Evolutionary conservation across 2,329 filamentous ascomycete species (phyloP).

Genomic region (Exserohilum rostratum): DNA sequence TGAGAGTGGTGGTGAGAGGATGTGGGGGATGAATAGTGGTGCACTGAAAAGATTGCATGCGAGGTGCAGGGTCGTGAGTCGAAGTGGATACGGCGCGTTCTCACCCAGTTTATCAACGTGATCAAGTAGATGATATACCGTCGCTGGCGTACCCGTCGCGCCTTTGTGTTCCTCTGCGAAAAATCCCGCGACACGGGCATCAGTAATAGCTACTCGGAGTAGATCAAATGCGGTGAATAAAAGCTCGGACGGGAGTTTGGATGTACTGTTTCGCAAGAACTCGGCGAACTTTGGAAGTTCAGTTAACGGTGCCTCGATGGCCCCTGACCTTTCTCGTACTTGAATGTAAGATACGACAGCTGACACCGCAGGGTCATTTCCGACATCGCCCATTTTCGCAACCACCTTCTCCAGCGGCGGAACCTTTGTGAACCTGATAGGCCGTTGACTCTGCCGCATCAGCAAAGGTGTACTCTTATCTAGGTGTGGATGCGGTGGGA

Average conservation of each 20-base stretch:
- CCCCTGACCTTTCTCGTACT: slow-evolving; percentile 61
- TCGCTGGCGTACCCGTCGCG: slow-evolving; percentile 56
- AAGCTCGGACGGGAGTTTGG: slow-evolving; percentile 64
- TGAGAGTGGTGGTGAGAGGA: slow-evolving; percentile 59
- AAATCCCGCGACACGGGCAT: slow-evolving; percentile 79
- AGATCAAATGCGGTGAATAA: slow-evolving; percentile 88
- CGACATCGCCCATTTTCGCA: slow-evolving; percentile 72
- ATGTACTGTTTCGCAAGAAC: slow-evolving; percentile 64
- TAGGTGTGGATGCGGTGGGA: slow-evolving; percentile 77
- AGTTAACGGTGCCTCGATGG: slow-evolving; percentile 72
- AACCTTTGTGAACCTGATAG: slow-evolving; percentile 77
- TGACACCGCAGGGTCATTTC: slow-evolving; percentile 65
- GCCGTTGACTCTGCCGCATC: slow-evolving; percentile 65
- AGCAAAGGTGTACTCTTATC: slow-evolving; percentile 73
- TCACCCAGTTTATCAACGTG: slow-evolving; percentile 61
- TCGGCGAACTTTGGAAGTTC: slow-evolving; percentile 69
- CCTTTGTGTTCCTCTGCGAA: slow-evolving; percentile 73
- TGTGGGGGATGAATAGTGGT: slow-evolving; percentile 69
- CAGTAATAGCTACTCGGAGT: slow-evolving; percentile 75
- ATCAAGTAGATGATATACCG: slow-evolving; percentile 63
- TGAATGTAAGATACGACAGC: slow-evolving; percentile 75
- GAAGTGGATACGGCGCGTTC: slow-evolving; percentile 76
- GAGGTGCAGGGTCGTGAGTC: slow-evolving; percentile 82
- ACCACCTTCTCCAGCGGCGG: slow-evolving; percentile 84
- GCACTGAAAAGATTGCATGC: slow-evolving; percentile 84